phyloP scores from a whole-genome alignment of 495 filamentous ascomycete genomes.

The Staphylotrichum tortipilum region DNA sequence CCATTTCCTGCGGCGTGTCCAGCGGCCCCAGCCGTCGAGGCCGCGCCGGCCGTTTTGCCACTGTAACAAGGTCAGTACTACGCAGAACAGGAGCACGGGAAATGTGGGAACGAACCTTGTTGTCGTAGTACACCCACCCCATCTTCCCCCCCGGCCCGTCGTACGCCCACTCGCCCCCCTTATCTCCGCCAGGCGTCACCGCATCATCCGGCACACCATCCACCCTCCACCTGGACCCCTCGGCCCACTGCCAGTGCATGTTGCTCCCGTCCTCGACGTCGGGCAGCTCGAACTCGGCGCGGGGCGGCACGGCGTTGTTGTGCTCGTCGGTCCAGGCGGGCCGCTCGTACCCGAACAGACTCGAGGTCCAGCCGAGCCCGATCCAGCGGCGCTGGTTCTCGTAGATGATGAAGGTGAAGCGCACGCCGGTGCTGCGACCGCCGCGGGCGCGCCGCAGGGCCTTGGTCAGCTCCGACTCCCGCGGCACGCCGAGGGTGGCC shows the following conservation, averaged over 20 bases:
- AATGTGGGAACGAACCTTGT: slow-evolving; percentile 56
- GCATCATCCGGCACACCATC: slow-evolving; percentile 60
- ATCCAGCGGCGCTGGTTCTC: slow-evolving; percentile 97
- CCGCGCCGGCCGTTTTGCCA: slow-evolving; percentile 89
- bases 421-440: slow-evolving; percentile 59
- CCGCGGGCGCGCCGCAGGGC: slow-evolving; percentile 26
- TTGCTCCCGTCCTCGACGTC: slow-evolving; percentile 68
- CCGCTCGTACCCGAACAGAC: slow-evolving; percentile 79
- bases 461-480: slow-evolving; percentile 32
- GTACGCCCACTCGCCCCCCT: slow-evolving; percentile 41
- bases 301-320: slow-evolving; percentile 66
- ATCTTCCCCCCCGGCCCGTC: slow-evolving; percentile 49
- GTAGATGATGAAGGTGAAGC: slow-evolving; percentile 91
- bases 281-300: slow-evolving; percentile 77
- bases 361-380: slow-evolving; percentile 89
- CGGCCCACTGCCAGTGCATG: slow-evolving; percentile 83
- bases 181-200: slow-evolving; percentile 35
- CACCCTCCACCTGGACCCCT: slow-evolving; percentile 75
- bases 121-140: slow-evolving; percentile 98
- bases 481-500: neutral
- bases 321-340: slow-evolving; percentile 94
- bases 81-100: neutral
- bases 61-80: slow-evolving; percentile 33
- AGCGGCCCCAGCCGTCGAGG: slow-evolving; percentile 88
- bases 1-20: slow-evolving; percentile 92